A percentile compares a stretch with the other conserved stretches of the same genome.
Conservation (phyloP, 306 rosid species). For the Bauhinia variegata region DNA sequence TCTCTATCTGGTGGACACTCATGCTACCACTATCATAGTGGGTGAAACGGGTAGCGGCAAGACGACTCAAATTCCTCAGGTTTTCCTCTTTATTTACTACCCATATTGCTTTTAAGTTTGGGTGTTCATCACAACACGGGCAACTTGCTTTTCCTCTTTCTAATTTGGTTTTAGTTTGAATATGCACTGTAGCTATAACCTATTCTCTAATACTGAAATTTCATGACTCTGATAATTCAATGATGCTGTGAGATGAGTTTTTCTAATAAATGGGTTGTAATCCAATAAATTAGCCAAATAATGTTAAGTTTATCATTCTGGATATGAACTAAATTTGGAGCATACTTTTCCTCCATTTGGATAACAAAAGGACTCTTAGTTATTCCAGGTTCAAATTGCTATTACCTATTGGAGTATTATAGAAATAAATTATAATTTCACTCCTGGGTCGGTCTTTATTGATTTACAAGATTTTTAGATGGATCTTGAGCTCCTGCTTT, state of each 20-base stretch:
- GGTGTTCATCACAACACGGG: not conserved
- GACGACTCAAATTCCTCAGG: conserved; percentile 98
- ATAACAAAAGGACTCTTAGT: not conserved
- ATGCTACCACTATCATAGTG: conserved; percentile 81
- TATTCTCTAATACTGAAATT: not conserved
- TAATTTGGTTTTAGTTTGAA: not conserved
- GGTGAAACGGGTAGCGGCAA: conserved; percentile 98
- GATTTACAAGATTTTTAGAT: conserved; percentile 1
- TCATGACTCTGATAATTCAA: not conserved
- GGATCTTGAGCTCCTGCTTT: conserved; percentile 8
- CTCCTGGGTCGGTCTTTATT: no score
- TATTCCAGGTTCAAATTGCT: not conserved
- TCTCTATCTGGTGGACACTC: conserved; percentile 83
- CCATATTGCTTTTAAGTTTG: not conserved
- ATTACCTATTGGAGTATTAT: not conserved
- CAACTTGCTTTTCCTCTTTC: not conserved
- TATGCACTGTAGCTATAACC: not conserved
- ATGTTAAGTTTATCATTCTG: not conserved
- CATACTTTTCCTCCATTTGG: not conserved
- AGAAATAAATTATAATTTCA: no score
- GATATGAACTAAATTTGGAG: not conserved
- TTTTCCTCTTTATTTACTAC: conserved; percentile 1
- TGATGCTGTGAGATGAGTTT: not conserved
- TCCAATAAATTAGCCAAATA: not conserved
- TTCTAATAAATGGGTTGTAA: not conserved